Evolutionary conservation across 768 basidiomycete genomes (phyloP).

Genomic region (Sarcodon aspratus): DNA sequence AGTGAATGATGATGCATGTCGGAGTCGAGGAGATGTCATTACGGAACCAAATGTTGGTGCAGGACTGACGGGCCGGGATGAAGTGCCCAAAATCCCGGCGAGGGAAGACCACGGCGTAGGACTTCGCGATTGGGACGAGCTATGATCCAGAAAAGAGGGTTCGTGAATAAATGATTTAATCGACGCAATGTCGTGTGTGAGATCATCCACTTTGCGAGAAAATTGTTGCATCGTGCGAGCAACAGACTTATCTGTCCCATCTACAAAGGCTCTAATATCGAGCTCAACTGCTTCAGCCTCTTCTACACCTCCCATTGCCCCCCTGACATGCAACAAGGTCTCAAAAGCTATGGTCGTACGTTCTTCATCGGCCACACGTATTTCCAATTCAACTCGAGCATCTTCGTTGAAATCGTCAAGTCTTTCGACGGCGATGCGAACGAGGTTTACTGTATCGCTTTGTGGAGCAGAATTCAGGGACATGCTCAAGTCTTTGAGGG

Average conservation of each 20-base stretch:
- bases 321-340: conserved; percentile 50
- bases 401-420: conserved; percentile 72
- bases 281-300: conserved; percentile 28
- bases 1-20: conserved; percentile 34
- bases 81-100: conserved; percentile 37
- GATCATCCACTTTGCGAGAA: conserved; percentile 51
- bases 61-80: conserved; percentile 29
- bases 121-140: conserved; percentile 1
- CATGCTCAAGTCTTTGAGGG: conserved; percentile 46
- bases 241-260: conserved; percentile 38
- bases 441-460: conserved; percentile 14
- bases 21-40: conserved; percentile 52
- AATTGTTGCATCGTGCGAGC: conserved; percentile 37
- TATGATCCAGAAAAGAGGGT: conserved; percentile 10
- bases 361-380: conserved; percentile 61
- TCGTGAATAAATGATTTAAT: conserved; percentile 53
- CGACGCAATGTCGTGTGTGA: conserved; percentile 65
- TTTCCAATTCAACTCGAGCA: conserved; percentile 74
- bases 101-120: conserved; percentile 30
- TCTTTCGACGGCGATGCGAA: conserved; percentile 44
- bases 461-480: conserved; percentile 15
- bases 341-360: conserved; percentile 57
- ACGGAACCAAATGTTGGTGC: conserved; percentile 60
- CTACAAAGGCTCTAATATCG: conserved; percentile 45
- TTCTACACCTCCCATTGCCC: conserved; percentile 24